phyloP scores from a whole-genome alignment of 495 filamentous ascomycete genomes.

The Opeltia flavorubescens region DNA sequence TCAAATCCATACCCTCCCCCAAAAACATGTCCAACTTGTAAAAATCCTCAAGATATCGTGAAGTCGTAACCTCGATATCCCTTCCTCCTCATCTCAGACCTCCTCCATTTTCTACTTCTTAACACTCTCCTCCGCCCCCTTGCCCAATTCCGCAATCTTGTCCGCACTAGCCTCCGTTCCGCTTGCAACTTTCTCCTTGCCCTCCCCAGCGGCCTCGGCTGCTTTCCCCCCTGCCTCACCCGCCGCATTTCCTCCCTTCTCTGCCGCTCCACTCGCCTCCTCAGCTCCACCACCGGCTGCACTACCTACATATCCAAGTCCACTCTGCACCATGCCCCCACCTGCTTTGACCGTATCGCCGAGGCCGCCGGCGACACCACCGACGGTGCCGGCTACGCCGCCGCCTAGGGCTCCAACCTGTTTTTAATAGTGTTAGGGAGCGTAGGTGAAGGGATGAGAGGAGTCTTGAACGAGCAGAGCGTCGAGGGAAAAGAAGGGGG shows the following conservation, averaged over 20 bases:
- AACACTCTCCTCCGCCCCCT: not conserved
- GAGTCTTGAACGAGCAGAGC: not conserved
- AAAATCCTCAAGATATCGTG: too few species aligned
- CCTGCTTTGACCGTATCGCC: constrained; percentile 6
- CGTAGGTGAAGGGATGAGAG: not conserved
- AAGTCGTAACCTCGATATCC: too few species aligned
- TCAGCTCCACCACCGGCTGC: not conserved
- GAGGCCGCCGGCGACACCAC: constrained; percentile 9
- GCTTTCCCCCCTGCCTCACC: not conserved
- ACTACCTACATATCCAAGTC: constrained; percentile 3
- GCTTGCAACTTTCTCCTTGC: not conserved
- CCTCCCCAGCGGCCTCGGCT: not conserved
- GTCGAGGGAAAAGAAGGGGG: not conserved
- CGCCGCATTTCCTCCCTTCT: not conserved
- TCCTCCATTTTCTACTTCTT: not conserved
- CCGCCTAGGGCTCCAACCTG: constrained; percentile 8
- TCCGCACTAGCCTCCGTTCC: not conserved
- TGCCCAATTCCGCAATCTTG: not conserved
- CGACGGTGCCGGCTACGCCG: constrained; percentile 11
- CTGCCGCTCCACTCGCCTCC: constrained; percentile 3
- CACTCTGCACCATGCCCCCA: constrained; percentile 5
- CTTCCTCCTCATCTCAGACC: not conserved
- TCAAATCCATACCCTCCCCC: too few species aligned
- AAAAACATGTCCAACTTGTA: too few species aligned
- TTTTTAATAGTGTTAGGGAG: not conserved